Base-by-base conservation (phyloP, 805 yeast genomes). In the Cyberlindnera suaveolens region DNA sequence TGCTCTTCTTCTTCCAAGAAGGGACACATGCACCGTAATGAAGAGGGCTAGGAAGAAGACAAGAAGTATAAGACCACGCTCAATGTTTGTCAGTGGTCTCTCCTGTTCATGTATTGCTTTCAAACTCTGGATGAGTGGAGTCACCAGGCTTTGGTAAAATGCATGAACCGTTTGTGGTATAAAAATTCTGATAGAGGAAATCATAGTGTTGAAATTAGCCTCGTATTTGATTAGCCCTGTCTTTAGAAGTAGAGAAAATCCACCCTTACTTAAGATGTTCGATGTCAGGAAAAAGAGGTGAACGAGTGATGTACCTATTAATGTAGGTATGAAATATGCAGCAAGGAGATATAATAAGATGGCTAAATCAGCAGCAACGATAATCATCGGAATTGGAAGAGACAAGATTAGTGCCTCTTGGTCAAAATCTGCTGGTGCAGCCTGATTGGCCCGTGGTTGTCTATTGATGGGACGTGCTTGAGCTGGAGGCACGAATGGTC, bases 11-110 rank as follows among this genome's bases (percentile, higher is more conserved):
- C 31, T 38, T n/a, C 47, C 34, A 7, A 52, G 47, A 67, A 72
- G 62, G 41, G 59, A 54, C 34, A 45, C 52, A 38, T 63, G 44
- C 14, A 70, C 43, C 4, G 47, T 51, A 13, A 46, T 35, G 6
- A 60, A 60, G 20, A 65, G 53, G 5, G 59, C 32, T 5, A 48
- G 39, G 52, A 67, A 74, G 1, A 72, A 72, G 15, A 66, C 45
- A 3, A 52, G 23, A 7, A 74, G 50, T 2, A 67, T 56, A 4
- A 70, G 45, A 2, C 62, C 40, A 47, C 80, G 65, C 46, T 72
- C 74, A 3, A 51, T 31, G 20, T 64, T 51, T 4, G 64, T 53
- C 17, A 68, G 29, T 14, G 40, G 40, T n/a, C 29, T 26, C 15
- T 30, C 34, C 14, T 38, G 40, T 6, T 13, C 19, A n/a, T 38